Percentiles rank a stretch among this genome's conserved stretches.
Conservation (phyloP, 2,329 filamentous ascomycete genomes). For the Dactylonectria estremocensis region DNA sequence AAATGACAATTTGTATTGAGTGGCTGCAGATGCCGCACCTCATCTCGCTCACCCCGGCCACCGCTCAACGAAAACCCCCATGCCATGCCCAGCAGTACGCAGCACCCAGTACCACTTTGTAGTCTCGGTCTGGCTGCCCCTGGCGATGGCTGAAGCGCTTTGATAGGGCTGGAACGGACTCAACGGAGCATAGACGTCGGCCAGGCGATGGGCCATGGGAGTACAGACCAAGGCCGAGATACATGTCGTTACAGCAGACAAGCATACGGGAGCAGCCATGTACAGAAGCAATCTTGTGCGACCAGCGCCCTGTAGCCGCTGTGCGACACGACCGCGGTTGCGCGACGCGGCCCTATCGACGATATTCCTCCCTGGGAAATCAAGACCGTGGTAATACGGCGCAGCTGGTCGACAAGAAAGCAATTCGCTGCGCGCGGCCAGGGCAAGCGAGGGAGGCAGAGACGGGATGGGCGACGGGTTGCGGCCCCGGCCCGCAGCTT, state of each 20-base stretch:
- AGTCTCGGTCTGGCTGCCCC: slow-evolving; percentile 22
- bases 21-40: slow-evolving; percentile 32
- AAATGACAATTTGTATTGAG: slow-evolving; percentile 25
- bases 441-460: slow-evolving; percentile 42
- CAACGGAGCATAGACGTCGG: background rate
- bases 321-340: slow-evolving; percentile 36
- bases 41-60: slow-evolving; percentile 46
- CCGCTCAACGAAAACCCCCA: background rate
- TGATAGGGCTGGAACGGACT: slow-evolving; percentile 40
- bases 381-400: slow-evolving; percentile 39
- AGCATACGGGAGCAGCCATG: background rate
- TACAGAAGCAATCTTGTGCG: background rate
- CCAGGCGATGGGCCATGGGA: background rate
- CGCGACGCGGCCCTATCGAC: slow-evolving; percentile 23
- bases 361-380: slow-evolving; percentile 23
- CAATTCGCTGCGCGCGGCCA: slow-evolving; percentile 44
- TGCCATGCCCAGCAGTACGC: background rate
- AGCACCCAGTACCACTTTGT: background rate
- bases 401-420: slow-evolving; percentile 36
- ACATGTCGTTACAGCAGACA: background rate
- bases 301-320: slow-evolving; percentile 34
- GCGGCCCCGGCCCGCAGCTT: slow-evolving; percentile 38
- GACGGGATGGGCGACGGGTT: slow-evolving; percentile 23
- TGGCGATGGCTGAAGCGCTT: slow-evolving; percentile 30
- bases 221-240: background rate